Percentiles rank a stretch among this genome's conserved stretches.
Conservation (phyloP, 805 yeast species). For the Komagataella pastoris region DNA sequence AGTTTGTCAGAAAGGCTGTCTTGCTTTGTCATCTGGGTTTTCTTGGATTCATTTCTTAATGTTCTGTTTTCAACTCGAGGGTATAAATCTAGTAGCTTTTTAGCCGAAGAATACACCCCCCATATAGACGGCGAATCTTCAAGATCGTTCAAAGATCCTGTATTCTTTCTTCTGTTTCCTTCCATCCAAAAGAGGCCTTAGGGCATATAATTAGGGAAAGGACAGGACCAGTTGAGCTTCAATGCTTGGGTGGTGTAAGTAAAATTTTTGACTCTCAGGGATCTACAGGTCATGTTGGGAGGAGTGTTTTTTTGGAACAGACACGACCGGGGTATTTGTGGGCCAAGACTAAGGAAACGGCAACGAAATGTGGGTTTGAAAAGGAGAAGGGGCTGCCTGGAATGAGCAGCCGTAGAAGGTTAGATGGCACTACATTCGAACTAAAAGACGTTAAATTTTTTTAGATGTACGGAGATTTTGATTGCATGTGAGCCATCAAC, state of each 20-base stretch:
- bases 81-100: constrained; percentile 16
- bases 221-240: neutral
- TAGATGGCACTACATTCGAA: too few relatives aligned
- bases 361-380: too few relatives aligned
- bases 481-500: neutral
- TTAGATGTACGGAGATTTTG: neutral
- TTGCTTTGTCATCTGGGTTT: constrained; percentile 8
- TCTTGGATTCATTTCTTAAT: constrained; percentile 14
- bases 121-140: constrained; percentile 14
- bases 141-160: neutral
- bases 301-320: neutral
- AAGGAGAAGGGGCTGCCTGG: too few relatives aligned
- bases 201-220: neutral
- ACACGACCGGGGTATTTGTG: neutral
- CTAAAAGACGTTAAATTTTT: too few relatives aligned
- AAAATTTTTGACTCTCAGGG: neutral
- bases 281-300: neutral
- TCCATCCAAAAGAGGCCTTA: neutral
- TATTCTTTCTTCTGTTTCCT: neutral
- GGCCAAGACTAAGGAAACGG: neutral
- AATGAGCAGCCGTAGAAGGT: too few relatives aligned
- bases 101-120: constrained; percentile 21
- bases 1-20: neutral
- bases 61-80: constrained; percentile 19
- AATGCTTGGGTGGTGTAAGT: neutral